Conservation (phyloP, 305 asterid genomes). For the Striga hermonthica region DNA sequence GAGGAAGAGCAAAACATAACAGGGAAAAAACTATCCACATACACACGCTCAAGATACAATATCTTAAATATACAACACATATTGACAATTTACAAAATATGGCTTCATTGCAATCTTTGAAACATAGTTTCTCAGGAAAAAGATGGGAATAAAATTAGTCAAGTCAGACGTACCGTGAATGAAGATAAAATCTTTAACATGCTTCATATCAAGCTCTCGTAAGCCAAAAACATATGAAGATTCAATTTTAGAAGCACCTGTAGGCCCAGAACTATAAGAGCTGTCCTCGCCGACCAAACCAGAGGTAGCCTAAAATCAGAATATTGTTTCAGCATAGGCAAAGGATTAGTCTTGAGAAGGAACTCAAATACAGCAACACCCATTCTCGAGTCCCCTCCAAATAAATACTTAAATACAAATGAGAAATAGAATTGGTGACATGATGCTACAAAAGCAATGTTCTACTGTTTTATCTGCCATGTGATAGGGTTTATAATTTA, state of each 20-base stretch:
- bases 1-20: neutral
- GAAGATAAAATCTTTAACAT: constrained; percentile 79
- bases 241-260: constrained; percentile 79
- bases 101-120: neutral
- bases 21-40: neutral
- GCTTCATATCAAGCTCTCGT: constrained; percentile 93
- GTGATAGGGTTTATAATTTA: constrained; percentile 2
- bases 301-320: constrained; percentile 74
- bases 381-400: constrained; percentile 28
- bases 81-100: neutral
- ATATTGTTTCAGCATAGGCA: constrained; percentile 26
- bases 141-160: constrained; percentile 29
- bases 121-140: constrained; percentile 14
- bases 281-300: constrained; percentile 78
- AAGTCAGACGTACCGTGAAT: constrained; percentile 68
- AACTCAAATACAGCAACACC: constrained; percentile 26
- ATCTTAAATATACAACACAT: neutral
- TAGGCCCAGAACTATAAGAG: constrained; percentile 53
- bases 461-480: neutral
- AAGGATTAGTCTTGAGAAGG: constrained; percentile 28
- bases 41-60: neutral
- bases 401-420: constrained; percentile 22
- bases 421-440: neutral
- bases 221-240: constrained; percentile 73
- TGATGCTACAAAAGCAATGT: constrained; percentile 12